Evolutionary conservation across 495 filamentous ascomycete species (phyloP), one percentile per base, ranked within the genome.

Genomic region (Penicillium robsamsonii): DNA sequence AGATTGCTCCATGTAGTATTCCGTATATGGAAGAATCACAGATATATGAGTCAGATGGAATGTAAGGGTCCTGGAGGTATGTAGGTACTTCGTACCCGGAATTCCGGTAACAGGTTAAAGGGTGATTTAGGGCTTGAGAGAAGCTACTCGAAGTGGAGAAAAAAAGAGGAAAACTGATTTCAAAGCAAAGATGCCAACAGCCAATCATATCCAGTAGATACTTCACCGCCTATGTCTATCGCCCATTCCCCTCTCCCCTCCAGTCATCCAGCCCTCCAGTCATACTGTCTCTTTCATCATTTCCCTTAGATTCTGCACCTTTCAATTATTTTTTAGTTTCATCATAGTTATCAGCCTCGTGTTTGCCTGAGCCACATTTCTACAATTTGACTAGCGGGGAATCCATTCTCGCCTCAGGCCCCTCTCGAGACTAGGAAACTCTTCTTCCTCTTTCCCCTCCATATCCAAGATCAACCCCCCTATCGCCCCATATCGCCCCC

Each of bases 401-500:
- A 24, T 53, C 15, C 15, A n/a, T 52, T 13, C 22, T 54, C 52
- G 42, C 52, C 52, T 54, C 52, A 54, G 43, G 51, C 51, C 51
- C 51, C 52, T 46, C 51, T 42, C 17, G 24, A 30, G n/a, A 53
- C 52, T 46, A 9, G 38, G 38, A 30, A 53, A 29, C 52, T 20
- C 46, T 51, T 40, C 49, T 51, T 51, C n/a, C 22, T 46, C 24
- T 46, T 38, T 33, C 42, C 42, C 42, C 52, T 38, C 52, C 50
- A 29, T 51, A 30, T 47, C 45, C n/a, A 20, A 30, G 20, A 33
- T 33, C 20, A 2, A 2, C 41, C 41, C 17, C 40, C 41, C 12
- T 12, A 37, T 12, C 35, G 11, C 46, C 46, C 50, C 17, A 54
- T 35, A 46, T 46, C 6, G 9, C 10, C 42, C 13, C 33, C 24